phyloP scores from a whole-genome alignment of 768 basidiomycete species.

The Cystobasidium tubakii region DNA sequence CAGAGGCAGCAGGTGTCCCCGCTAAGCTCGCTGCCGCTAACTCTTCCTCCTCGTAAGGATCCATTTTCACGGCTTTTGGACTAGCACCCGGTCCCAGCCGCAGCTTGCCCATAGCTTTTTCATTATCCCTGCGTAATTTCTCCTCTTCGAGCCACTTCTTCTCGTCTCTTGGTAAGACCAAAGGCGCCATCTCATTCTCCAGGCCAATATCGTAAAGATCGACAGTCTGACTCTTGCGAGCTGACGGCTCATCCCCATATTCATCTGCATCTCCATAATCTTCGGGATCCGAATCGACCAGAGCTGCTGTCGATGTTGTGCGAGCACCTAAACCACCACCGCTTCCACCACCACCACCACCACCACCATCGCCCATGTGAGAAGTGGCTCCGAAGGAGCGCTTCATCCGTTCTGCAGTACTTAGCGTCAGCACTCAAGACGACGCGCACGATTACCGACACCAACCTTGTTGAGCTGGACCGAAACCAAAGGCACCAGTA shows the following conservation, averaged over 20 bases:
- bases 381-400: conserved; percentile 15
- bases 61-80: conserved; percentile 34
- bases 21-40: neutral
- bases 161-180: conserved; percentile 42
- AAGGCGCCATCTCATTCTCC: conserved; percentile 42
- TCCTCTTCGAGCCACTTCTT: conserved; percentile 39
- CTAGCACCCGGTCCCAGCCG: neutral
- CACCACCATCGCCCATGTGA: neutral
- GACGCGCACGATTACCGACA: no score
- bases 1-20: conserved; percentile 5
- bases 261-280: conserved; percentile 42
- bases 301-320: conserved; percentile 17
- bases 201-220: conserved; percentile 45
- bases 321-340: neutral
- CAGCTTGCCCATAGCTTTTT: conserved; percentile 28
- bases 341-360: neutral
- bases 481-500: conserved; percentile 35
- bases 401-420: neutral
- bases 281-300: conserved; percentile 44
- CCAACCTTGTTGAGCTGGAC: conserved; percentile 33
- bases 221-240: conserved; percentile 36
- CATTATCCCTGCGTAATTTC: conserved; percentile 37
- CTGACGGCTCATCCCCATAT: conserved; percentile 28
- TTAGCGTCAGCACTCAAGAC: no score
- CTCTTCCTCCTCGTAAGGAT: conserved; percentile 38